Conservation (phyloP, 768 basidiomycete genomes). For the Agaricus blazei region DNA sequence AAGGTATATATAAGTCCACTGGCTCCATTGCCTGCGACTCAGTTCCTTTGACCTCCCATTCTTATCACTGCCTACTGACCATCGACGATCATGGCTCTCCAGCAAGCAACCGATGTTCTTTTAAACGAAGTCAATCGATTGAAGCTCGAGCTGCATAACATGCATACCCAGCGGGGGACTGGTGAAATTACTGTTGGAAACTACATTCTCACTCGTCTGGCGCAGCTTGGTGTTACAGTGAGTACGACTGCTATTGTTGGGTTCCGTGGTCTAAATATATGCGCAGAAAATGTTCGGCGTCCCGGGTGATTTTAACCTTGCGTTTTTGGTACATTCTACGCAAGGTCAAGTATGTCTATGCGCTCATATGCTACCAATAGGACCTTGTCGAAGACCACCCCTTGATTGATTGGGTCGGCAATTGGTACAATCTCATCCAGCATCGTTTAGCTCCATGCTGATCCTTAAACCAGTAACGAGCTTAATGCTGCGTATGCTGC, state of each 20-base stretch:
- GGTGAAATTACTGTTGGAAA: constrained; percentile 47
- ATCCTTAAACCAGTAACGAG: constrained; percentile 51
- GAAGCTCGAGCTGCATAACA: constrained; percentile 37
- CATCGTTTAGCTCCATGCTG: neutral
- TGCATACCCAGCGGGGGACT: constrained; percentile 31
- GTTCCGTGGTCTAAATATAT: neutral
- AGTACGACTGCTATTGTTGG: constrained; percentile 8
- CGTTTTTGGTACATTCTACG: constrained; percentile 39
- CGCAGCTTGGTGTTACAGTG: constrained; percentile 62
- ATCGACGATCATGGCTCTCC: constrained; percentile 12
- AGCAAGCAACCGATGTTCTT: constrained; percentile 17
- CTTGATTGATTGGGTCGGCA: constrained; percentile 80
- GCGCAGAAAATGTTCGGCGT: constrained; percentile 74
- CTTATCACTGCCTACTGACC: neutral
- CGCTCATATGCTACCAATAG: constrained; percentile 25
- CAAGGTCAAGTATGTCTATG: neutral
- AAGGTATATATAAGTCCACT: constrained; percentile 9
- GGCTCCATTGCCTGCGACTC: neutral
- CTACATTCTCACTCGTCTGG: constrained; percentile 59
- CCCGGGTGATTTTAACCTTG: constrained; percentile 86
- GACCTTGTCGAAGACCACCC: constrained; percentile 81
- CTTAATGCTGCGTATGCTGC: constrained; percentile 88
- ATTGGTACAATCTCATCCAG: constrained; percentile 44
- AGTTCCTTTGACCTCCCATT: neutral
- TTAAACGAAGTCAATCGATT: constrained; percentile 32